Conservation (phyloP, 805 yeast genomes). For the Kuraishia ogatae region DNA sequence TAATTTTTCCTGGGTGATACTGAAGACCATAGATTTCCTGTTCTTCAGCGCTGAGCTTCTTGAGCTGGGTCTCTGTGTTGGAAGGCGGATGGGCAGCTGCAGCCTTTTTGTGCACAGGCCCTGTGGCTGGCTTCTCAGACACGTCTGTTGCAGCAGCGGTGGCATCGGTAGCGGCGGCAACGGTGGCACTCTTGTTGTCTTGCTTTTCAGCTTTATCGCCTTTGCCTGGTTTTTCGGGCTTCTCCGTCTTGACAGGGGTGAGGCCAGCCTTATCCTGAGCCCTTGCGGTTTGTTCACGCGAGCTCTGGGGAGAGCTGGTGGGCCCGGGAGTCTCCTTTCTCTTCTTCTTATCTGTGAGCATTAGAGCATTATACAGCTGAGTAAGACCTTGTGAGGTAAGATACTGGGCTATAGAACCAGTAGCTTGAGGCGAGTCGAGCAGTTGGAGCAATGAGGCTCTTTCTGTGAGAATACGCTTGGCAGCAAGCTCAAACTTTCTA, state of each 20-base stretch:
- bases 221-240: not conserved
- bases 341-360: slow-evolving; percentile 58
- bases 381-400: slow-evolving; percentile 84
- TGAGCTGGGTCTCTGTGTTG: slow-evolving; percentile 20
- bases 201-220: not conserved
- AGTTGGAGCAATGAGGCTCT: slow-evolving; percentile 70
- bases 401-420: slow-evolving; percentile 68
- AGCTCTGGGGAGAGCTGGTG: slow-evolving; percentile 40
- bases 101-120: not conserved
- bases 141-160: not conserved
- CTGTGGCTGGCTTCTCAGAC: not conserved
- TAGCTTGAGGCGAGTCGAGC: slow-evolving; percentile 79
- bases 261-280: slow-evolving; percentile 3
- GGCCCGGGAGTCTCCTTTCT: slow-evolving; percentile 44
- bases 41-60: slow-evolving; percentile 62
- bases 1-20: slow-evolving; percentile 65
- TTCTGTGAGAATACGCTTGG: slow-evolving; percentile 80
- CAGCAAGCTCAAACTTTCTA: slow-evolving; percentile 82
- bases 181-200: not conserved
- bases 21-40: slow-evolving; percentile 79
- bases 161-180: not conserved
- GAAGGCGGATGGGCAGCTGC: slow-evolving; percentile 1
- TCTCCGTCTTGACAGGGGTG: not conserved
- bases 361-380: slow-evolving; percentile 71
- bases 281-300: slow-evolving; percentile 22